Conservation (phyloP, 73 alveolate species). For the Paramecium primaurelia region DNA sequence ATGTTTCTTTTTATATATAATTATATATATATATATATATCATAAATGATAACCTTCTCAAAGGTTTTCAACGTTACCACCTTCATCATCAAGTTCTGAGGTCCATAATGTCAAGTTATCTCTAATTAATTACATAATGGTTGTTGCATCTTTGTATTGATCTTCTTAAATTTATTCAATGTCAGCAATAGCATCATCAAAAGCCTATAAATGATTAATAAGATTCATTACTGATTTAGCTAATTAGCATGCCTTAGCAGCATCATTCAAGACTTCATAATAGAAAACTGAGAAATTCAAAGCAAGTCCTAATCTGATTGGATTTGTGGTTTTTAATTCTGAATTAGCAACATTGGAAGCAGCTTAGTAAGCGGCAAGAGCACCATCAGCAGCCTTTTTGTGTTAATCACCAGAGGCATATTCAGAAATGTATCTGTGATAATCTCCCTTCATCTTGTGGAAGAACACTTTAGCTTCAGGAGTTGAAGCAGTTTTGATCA, state of each 20-base stretch:
- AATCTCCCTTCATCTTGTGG: conserved; percentile 95
- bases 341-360: conserved; percentile 79
- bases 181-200: conserved; percentile 89
- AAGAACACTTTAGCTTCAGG: conserved; percentile 91
- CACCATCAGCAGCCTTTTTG: conserved; percentile 80
- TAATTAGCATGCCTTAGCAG: conserved; percentile 75
- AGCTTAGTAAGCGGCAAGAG: conserved; percentile 80
- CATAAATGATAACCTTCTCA: conserved; percentile 42
- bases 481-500: conserved; percentile 75
- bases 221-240: conserved; percentile 61
- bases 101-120: conserved; percentile 87
- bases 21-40: conserved; percentile 52
- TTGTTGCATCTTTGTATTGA: conserved; percentile 84
- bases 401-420: conserved; percentile 83
- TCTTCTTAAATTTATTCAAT: conserved; percentile 83
- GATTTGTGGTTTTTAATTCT: conserved; percentile 80
- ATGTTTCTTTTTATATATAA: conserved; percentile 28
- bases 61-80: conserved; percentile 60
- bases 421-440: conserved; percentile 92
- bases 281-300: conserved; percentile 89
- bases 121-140: conserved; percentile 79
- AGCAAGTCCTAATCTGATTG: conserved; percentile 90
- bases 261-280: conserved; percentile 84
- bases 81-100: conserved; percentile 67
- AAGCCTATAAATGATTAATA: conserved; percentile 62